Percentiles rank a stretch among this genome's conserved stretches.
Evolutionary conservation across 352 stramenopile genomes (phyloP).

Genomic region (Plasmopara muralis): DNA sequence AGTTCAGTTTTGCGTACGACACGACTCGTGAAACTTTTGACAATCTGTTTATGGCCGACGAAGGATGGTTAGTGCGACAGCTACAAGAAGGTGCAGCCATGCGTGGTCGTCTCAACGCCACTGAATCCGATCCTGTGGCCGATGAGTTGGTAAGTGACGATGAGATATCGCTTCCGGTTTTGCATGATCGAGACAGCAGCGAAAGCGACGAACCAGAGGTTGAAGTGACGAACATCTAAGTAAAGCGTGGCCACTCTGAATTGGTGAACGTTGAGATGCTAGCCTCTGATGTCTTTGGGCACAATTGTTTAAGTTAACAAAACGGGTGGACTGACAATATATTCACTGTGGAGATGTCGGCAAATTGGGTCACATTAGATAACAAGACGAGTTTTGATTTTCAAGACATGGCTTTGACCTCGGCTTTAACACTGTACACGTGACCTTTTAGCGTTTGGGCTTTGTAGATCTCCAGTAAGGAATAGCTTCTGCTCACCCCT

Average conservation of each 20-base stretch:
- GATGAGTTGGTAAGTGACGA: constrained; percentile 59
- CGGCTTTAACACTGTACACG: background rate
- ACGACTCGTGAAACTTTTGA: constrained; percentile 70
- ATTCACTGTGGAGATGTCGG: constrained; percentile 20
- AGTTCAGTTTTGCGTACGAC: constrained; percentile 86
- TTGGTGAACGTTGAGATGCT: constrained; percentile 9
- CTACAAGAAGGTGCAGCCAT: constrained; percentile 68
- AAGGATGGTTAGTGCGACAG: constrained; percentile 78
- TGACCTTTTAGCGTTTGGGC: background rate
- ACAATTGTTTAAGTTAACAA: constrained; percentile 24
- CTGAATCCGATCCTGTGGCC: constrained; percentile 41
- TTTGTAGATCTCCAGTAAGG: background rate
- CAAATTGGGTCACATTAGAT: constrained; percentile 24
- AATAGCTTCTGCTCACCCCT: background rate
- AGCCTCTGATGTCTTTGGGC: constrained; percentile 14
- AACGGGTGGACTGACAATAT: constrained; percentile 19
- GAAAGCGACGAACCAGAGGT: constrained; percentile 59
- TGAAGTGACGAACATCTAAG: constrained; percentile 38
- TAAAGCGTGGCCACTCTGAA: constrained; percentile 7
- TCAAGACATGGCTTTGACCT: background rate
- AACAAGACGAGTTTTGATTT: constrained; percentile 26
- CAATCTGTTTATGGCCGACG: constrained; percentile 72
- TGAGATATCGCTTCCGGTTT: constrained; percentile 31
- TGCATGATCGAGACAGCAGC: constrained; percentile 57
- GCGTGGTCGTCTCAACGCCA: constrained; percentile 59